phyloP scores from a whole-genome alignment of 2,329 filamentous ascomycete genomes.

The Simplicillium sp. region DNA sequence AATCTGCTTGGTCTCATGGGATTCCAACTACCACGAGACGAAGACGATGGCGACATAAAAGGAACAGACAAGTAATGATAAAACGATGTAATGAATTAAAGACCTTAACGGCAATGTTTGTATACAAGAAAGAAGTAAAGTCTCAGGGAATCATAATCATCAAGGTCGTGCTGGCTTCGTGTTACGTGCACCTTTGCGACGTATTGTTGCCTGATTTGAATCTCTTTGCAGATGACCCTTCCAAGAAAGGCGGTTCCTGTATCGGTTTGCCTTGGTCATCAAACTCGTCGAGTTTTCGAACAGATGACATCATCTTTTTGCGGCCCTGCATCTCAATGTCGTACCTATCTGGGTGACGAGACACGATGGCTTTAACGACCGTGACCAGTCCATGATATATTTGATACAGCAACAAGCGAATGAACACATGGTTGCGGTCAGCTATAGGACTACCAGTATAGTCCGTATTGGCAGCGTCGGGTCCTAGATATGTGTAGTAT shows the following conservation, averaged over 20 bases:
- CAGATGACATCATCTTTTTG: conserved; percentile 35
- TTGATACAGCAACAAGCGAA: conserved; percentile 45
- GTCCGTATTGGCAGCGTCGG: conserved; percentile 2
- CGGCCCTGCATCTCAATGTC: conserved; percentile 42
- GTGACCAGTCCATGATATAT: conserved; percentile 45
- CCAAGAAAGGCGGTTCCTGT: conserved; percentile 25
- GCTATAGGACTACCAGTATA: conserved; percentile 24
- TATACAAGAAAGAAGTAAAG: conserved; percentile 4
- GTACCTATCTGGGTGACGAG: conserved; percentile 36
- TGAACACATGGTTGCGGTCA: conserved; percentile 29
- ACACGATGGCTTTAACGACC: conserved; percentile 47
- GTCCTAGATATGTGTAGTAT: conserved; percentile 21
- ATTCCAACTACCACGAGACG: conserved; percentile 69
- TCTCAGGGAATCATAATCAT: not conserved
- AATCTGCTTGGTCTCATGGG: conserved; percentile 86
- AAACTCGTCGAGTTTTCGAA: conserved; percentile 35
- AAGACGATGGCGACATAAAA: conserved; percentile 40
- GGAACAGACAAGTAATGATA: conserved; percentile 11
- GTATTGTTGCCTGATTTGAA: conserved; percentile 16
- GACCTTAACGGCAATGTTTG: not conserved
- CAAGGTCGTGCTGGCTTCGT: not conserved
- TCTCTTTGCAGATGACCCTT: conserved; percentile 35
- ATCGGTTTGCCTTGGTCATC: conserved; percentile 18
- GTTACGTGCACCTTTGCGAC: too few species aligned
- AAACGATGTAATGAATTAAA: too few species aligned